Evolutionary conservation across 371 early-diverging fungal genomes (phyloP), one percentile per base, ranked within the genome.

Genomic region (Rhizopus sp.): DNA sequence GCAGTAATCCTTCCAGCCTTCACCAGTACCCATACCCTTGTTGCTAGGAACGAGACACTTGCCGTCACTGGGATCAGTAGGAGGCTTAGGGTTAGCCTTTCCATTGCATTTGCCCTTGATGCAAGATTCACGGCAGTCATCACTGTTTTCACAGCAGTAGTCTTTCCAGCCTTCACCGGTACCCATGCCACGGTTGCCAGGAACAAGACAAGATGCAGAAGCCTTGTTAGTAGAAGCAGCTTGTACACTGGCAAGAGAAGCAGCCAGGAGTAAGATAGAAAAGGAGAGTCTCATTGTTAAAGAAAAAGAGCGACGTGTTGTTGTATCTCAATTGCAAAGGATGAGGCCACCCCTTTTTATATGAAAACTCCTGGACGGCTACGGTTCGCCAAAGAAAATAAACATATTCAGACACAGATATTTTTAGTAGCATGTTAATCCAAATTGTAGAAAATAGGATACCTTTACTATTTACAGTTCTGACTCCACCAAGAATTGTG

Each of bases 191-290:
- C 7, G 37, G 37, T 37, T 37, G 0, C 54, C 54, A 23, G 35
- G 23, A 29, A 13, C 47, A 55, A 45, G 47, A 12, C 17, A 46
- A 15, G 7, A 29, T 13, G n/a, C 47, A 55, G 47, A 55, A 12
- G 34, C 47, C 10, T 7, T 29, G 10, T 42, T 3, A 32, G 5
- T 8, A 15, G 17, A 17, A 16, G 54, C 33, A 35, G 50, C 44
- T 44, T 44, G 44, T 4, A 44, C 17, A 44, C 44, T 23, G 23
- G 44, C 44, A n/a, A n/a, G n/a, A n/a, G n/a, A n/a, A 8, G 44
- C 44, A 16, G 44, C 44, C 4, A 44, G 44, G 23, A 44, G 44
- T 2, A 44, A 23, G n/a, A 44, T 16, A 15, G 15, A 12, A n/a
- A 17, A 44, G 23, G 44, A 44, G 17, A 44, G 23, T n/a, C 23